Evolutionary conservation across 257 asterid species (phyloP).

Genomic region (Apocynum venetum): DNA sequence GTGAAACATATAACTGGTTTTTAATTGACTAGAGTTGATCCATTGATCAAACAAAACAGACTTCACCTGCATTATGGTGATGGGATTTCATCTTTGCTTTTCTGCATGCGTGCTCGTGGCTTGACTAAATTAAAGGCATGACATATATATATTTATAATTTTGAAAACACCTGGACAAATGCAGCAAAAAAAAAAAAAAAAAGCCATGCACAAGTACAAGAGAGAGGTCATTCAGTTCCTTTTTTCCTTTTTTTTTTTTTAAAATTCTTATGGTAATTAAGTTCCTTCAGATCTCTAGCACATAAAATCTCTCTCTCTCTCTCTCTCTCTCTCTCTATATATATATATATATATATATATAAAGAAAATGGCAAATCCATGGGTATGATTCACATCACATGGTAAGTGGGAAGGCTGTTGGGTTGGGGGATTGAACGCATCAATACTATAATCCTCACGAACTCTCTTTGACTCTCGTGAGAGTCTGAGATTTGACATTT

Average conservation of each 20-base stretch:
- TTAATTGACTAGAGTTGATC: too few species aligned
- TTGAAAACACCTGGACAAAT: background rate
- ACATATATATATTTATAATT: background rate
- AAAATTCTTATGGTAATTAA: too few species aligned
- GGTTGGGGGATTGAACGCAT: slow-evolving; percentile 12
- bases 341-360: too few species aligned
- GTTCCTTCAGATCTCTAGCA: too few species aligned
- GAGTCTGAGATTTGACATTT: slow-evolving; percentile 1
- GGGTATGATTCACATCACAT: slow-evolving; percentile 14
- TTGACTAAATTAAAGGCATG: slow-evolving; percentile 9
- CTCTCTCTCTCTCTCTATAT: too few species aligned
- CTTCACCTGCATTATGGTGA: background rate
- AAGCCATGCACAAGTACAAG: background rate
- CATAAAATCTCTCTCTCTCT: too few species aligned
- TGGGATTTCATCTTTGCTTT: background rate
- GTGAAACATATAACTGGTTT: background rate
- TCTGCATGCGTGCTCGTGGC: slow-evolving; percentile 9
- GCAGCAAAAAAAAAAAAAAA: background rate
- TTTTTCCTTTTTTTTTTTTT: too few species aligned
- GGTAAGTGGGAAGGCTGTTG: slow-evolving; percentile 13
- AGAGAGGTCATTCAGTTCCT: background rate
- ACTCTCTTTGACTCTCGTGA: background rate
- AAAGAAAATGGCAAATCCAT: background rate
- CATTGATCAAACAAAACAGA: background rate
- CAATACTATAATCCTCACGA: background rate